phyloP scores from a whole-genome alignment of 108 stramenopile genomes.

The Bacterosira constricta region DNA sequence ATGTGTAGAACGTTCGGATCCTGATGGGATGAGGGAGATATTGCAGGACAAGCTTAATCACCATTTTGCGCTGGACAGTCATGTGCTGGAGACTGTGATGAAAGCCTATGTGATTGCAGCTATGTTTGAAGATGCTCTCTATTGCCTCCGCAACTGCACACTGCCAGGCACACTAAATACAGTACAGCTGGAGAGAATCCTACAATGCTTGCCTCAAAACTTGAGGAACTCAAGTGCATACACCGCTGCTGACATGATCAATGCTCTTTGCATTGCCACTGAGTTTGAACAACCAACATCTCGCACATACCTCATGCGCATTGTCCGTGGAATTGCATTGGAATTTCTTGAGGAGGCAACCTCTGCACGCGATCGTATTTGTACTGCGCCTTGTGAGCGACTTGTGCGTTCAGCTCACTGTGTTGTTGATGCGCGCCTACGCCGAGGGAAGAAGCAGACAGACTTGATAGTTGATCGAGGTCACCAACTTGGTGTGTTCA shows the following conservation, averaged over 20 bases:
- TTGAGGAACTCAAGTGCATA: conserved; percentile 81
- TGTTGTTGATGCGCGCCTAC: conserved; percentile 83
- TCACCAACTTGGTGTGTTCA: conserved; percentile 89
- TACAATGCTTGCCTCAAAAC: conserved; percentile 87
- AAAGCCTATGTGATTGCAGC: conserved; percentile 91
- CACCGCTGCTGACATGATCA: conserved; percentile 91
- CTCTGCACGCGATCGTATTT: conserved; percentile 89
- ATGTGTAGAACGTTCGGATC: conserved; percentile 81
- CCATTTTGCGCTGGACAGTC: conserved; percentile 76
- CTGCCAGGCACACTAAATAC: conserved; percentile 75
- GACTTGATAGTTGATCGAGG: conserved; percentile 86
- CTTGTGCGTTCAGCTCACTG: conserved; percentile 84
- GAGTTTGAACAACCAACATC: conserved; percentile 82
- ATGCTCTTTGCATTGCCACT: conserved; percentile 91
- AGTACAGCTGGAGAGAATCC: conserved; percentile 77
- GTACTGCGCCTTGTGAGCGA: conserved; percentile 89
- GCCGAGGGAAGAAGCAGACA: conserved; percentile 82
- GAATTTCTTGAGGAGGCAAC: conserved; percentile 93
- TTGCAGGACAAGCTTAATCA: conserved; percentile 77
- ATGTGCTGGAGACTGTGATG: conserved; percentile 86
- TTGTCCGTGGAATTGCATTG: conserved; percentile 87
- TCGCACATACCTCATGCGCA: conserved; percentile 88
- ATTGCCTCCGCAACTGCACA: conserved; percentile 84
- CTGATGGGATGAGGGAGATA: conserved; percentile 70
- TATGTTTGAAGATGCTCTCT: conserved; percentile 91